Evolutionary conservation across 257 asterid genomes (phyloP).

Genomic region (Scutellaria barbata): DNA sequence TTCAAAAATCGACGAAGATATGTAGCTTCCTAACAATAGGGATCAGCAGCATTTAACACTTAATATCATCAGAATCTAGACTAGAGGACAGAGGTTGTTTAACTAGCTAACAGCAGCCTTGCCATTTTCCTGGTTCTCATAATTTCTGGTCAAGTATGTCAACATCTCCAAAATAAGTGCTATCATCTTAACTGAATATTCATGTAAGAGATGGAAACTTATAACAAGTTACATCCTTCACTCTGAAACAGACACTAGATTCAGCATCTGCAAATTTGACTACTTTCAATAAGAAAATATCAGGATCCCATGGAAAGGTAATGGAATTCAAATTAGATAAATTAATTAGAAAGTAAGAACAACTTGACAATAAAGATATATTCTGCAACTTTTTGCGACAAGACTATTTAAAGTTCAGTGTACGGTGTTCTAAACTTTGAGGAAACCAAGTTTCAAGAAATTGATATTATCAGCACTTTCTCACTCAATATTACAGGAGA

Average conservation of each 20-base stretch:
- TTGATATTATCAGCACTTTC: constrained; percentile 18
- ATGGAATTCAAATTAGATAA: constrained; percentile 14
- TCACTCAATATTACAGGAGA: not conserved
- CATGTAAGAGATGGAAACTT: not conserved
- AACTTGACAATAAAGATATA: not conserved
- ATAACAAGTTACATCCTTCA: not conserved
- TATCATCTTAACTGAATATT: not conserved
- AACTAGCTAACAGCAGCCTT: not conserved
- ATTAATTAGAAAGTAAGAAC: not conserved
- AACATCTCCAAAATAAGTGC: constrained; percentile 5
- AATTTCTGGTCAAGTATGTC: not conserved
- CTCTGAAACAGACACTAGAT: not conserved
- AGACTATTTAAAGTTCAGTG: constrained; percentile 9
- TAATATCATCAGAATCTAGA: constrained; percentile 20
- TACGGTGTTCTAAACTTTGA: not conserved
- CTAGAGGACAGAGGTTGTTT: no score
- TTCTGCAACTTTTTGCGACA: not conserved
- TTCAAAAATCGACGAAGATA: not conserved
- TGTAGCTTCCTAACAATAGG: constrained; percentile 18
- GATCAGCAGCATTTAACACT: constrained; percentile 15
- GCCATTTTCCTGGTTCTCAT: constrained; percentile 6
- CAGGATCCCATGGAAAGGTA: not conserved
- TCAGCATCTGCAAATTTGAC: not conserved
- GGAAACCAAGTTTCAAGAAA: not conserved
- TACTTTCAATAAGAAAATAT: not conserved